Conservation (phyloP, 192 early-diverging fungal species). For the Coemansia sp. region DNA sequence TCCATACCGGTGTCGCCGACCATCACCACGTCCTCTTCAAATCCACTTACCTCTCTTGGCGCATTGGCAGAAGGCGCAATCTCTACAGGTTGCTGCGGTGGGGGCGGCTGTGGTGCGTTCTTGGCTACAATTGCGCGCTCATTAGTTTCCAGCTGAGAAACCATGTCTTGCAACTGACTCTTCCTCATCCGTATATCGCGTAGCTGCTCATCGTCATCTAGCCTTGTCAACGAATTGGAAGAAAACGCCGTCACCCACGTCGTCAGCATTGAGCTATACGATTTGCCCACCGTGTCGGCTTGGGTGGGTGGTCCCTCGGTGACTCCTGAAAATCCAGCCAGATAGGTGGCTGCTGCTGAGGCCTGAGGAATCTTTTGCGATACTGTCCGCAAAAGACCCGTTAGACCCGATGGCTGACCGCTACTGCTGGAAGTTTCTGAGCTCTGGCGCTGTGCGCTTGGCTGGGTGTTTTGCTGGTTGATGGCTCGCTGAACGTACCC, state of each 20-base stretch:
- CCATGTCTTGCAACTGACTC: conserved; percentile 47
- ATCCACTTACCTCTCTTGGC: conserved; percentile 33
- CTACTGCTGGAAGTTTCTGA: neutral
- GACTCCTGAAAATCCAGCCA: conserved; percentile 34
- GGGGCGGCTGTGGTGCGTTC: neutral
- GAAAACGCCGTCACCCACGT: conserved; percentile 42
- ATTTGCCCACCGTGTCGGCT: conserved; percentile 15
- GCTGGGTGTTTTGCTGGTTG: conserved; percentile 17
- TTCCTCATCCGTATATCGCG: conserved; percentile 47
- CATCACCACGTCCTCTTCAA: conserved; percentile 55
- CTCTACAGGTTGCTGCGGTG: neutral
- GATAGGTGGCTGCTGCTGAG: conserved; percentile 32
- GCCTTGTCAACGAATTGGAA: conserved; percentile 9
- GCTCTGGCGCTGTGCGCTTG: conserved; percentile 1
- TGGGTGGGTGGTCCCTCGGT: conserved; percentile 16
- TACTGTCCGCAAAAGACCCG: conserved; percentile 31
- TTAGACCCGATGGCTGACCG: conserved; percentile 17
- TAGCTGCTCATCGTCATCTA: conserved; percentile 41
- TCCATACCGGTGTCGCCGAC: conserved; percentile 27
- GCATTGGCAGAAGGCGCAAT: neutral
- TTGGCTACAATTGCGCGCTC: conserved; percentile 31
- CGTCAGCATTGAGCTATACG: conserved; percentile 34
- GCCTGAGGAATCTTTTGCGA: conserved; percentile 40
- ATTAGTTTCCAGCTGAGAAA: conserved; percentile 48
- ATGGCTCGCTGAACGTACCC: conserved; percentile 50